Evolutionary conservation across 1,139 yeast species (phyloP), one percentile per base, ranked within the genome.

Genomic region (Spathaspora sp.): DNA sequence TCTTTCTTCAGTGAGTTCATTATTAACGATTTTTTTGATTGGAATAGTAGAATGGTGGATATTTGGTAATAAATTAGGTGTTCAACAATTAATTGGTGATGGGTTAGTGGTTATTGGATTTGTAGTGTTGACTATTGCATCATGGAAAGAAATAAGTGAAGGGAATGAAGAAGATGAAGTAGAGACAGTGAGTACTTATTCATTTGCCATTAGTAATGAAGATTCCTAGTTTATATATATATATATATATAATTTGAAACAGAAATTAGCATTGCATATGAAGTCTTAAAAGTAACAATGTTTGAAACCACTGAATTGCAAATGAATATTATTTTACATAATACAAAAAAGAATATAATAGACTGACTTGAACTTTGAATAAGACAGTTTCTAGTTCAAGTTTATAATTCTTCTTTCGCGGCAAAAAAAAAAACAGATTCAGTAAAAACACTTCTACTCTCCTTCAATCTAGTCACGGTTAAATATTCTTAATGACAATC

Each of bases 1-100:
- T 2, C 72, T 89, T 44, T 86, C 95, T 1, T 82, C 93, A 0
- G 96, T 89, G 9, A 85, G 93, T 37, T 83, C 96, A 0, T 67
- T 89, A 48, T 71, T 88, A 45, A 87, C 96, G 0, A 89, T 90
- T 17, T 78, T 89, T 54, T 66, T 89, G 49, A 95, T 89, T 41
- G 96, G 96, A 0, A 46, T 87, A 3, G 85, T 83, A 16, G 96
- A 89, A 59, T 87, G 88, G 86, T 51, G 77, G 3, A 56, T 86
- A n/a, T 86, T 86, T 62, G 86, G 83, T 11, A 78, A 81, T 38
- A 64, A 57, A 4, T 67, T 83, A 51, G 72, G 79, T 25, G 47
- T 58, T 10, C 74, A 68, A 44, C 88, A 83, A 52, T 52, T 81
- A 31, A 5, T 76, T 5, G 89, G 89, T 7, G 84, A 83, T 53